Conservation (phyloP, 306 rosid genomes). For the Astragalus membranaceus region DNA sequence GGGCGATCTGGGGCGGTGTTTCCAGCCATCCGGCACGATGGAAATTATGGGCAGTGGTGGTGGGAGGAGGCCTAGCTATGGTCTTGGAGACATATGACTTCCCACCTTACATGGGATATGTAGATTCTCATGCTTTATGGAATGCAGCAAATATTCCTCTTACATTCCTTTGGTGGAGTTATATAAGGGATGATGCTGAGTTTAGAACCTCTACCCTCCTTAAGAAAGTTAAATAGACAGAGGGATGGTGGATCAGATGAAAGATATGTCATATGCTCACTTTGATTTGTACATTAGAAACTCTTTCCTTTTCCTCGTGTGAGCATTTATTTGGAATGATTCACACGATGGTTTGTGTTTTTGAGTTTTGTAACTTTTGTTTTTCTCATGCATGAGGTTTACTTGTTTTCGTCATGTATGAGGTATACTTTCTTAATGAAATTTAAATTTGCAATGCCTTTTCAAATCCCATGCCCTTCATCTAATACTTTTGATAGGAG, state of each 20-base stretch:
- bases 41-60: conserved; percentile 68
- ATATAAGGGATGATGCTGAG: conserved; percentile 86
- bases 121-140: conserved; percentile 81
- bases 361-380: conserved; percentile 36
- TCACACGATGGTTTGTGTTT: conserved; percentile 42
- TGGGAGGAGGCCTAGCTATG: conserved; percentile 55
- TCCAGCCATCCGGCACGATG: conserved; percentile 56
- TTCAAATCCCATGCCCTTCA: background rate
- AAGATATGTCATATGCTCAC: conserved; percentile 22
- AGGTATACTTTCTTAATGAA: conserved; percentile 10
- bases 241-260: conserved; percentile 30
- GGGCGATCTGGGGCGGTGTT: conserved; percentile 69
- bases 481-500: too few species aligned
- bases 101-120: conserved; percentile 85
- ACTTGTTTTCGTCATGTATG: background rate
- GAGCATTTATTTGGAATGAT: conserved; percentile 42
- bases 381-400: conserved; percentile 33
- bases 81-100: conserved; percentile 65
- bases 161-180: conserved; percentile 90
- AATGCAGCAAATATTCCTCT: conserved; percentile 71
- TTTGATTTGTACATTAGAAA: conserved; percentile 39
- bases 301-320: conserved; percentile 38
- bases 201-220: conserved; percentile 50
- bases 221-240: conserved; percentile 55
- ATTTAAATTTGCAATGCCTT: conserved; percentile 19